Base-by-base conservation (phyloP, 2,329 filamentous ascomycete species). In the Dendrostoma leiphaemia region DNA sequence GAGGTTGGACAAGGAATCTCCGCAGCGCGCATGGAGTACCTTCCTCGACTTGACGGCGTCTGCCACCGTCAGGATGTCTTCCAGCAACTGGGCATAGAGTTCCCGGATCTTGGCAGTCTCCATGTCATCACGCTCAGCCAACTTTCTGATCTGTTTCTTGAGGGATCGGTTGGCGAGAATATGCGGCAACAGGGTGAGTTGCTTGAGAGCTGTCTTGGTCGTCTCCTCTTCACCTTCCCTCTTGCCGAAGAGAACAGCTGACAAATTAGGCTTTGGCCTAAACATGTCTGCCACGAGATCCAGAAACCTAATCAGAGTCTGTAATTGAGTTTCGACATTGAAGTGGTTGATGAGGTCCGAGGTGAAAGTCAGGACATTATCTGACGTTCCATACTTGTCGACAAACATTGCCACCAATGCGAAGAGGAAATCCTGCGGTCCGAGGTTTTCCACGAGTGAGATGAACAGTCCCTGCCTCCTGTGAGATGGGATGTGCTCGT, bases 401-500 rank as follows among this genome's bases (percentile, higher is more conserved):
- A 90, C 85, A 57, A 99, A 82, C 82, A 97, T 92, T 54, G 90
- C 88, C 46, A 96, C 73, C 13, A 99, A 81, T 5, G 91, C 91
- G 63, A 91, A 96, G 23, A 97, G 77, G 64, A 95, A 96, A 58
- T 97, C 92, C 49, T 88, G 81, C 0, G 91, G 80, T 2, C 93
- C 93, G 3, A 99, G 78, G 10, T 92, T 95, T 63, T 90, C 84
- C 21, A 94, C 85, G 17, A 99, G 77, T 48, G 93, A 90, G 51
- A 88, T 81, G 71, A 97, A 99, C 6, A 99, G 76, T 37, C 86
- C 85, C 28, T 90, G 83, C 60, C 91, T 85, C 54, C 94, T 83
- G 69, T 97, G 92, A 8, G 87, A 82, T 5, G 94, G 94, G 59
- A 99, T 92, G 67, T 99, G 94, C 68, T 97, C 92, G 69, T 95